Conservation (phyloP, 2,329 filamentous ascomycete species). For the Fusarium albosuccineum region DNA sequence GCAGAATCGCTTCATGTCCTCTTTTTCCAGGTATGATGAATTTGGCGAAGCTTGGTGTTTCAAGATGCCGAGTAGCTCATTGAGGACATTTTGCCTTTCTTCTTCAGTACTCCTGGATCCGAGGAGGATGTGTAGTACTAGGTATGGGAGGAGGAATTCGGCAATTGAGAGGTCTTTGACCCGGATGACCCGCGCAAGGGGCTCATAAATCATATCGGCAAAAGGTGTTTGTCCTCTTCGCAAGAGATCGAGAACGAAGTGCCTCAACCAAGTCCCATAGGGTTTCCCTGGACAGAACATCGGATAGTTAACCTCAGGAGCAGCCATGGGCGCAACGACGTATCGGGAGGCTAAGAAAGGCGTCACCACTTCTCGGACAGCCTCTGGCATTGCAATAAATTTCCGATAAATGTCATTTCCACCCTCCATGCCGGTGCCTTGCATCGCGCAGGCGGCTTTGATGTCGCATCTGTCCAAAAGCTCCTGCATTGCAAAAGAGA, state of each 20-base stretch:
- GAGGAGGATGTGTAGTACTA: conserved; percentile 85
- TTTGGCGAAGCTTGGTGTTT: conserved; percentile 66
- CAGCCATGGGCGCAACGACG: conserved; percentile 73
- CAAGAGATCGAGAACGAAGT: conserved; percentile 84
- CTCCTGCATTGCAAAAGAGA: conserved; percentile 96
- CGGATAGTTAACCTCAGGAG: conserved; percentile 76
- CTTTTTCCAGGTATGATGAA: conserved; percentile 71
- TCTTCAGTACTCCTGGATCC: conserved; percentile 72
- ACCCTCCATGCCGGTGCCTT: conserved; percentile 57
- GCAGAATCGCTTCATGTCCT: conserved; percentile 86
- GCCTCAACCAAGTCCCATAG: conserved; percentile 86
- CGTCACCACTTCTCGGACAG: conserved; percentile 82
- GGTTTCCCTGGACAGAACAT: conserved; percentile 77
- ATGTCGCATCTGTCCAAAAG: conserved; percentile 84
- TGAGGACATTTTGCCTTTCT: conserved; percentile 74
- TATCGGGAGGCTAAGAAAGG: conserved; percentile 92
- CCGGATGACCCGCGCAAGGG: conserved; percentile 84
- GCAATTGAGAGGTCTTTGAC: conserved; percentile 89
- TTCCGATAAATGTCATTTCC: conserved; percentile 74
- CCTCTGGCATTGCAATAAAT: conserved; percentile 83
- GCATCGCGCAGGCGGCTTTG: conserved; percentile 64
- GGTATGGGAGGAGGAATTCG: conserved; percentile 89
- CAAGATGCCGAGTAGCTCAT: conserved; percentile 82
- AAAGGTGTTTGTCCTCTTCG: conserved; percentile 81
- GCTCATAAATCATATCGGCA: conserved; percentile 81